These are phyloP conservation scores for Prunus fruticosa DNA, from an alignment of 306 rosid species.

Conservation along the genomic window DNA sequence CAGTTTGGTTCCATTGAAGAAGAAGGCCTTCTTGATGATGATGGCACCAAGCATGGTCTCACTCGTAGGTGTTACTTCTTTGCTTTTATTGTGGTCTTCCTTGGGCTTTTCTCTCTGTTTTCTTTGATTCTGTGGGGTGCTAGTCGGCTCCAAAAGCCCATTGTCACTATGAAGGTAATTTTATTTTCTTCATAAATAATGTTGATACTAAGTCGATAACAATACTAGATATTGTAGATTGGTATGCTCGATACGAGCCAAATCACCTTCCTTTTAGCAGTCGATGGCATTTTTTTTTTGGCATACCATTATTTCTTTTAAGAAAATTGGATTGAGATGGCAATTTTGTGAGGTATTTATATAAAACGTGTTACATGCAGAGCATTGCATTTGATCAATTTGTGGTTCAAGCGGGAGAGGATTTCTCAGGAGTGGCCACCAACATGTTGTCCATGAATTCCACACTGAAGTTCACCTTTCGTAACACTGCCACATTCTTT, in stretches of 20 bases:
- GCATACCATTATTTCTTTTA: background rate
- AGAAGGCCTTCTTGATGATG: conserved; percentile 65
- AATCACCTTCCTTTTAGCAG: background rate
- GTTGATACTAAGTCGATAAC: background rate
- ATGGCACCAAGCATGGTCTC: conserved; percentile 17
- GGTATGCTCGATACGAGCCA: background rate
- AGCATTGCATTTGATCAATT: conserved; percentile 72
- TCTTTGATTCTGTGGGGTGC: conserved; percentile 87
- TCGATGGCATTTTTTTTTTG: too few relatives aligned
- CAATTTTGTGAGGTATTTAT: background rate
- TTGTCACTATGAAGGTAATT: conserved; percentile 57
- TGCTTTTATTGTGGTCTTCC: conserved; percentile 50
- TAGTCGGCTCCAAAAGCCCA: conserved; percentile 76
- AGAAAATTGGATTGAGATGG: background rate
- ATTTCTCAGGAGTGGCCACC: conserved; percentile 81
- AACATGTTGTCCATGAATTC: conserved; percentile 75
- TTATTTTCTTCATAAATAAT: background rate
- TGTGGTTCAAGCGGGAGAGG: conserved; percentile 87
- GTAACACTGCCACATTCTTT: conserved; percentile 81
- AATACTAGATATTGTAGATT: background rate
- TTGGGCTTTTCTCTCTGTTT: conserved; percentile 51
- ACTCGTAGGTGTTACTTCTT: conserved; percentile 61
- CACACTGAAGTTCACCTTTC: conserved; percentile 63
- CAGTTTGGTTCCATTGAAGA: conserved; percentile 69
- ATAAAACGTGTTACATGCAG: conserved; percentile 27